Conservation (phyloP, 148 eudicot genomes). For the Persicaria maculosa region DNA sequence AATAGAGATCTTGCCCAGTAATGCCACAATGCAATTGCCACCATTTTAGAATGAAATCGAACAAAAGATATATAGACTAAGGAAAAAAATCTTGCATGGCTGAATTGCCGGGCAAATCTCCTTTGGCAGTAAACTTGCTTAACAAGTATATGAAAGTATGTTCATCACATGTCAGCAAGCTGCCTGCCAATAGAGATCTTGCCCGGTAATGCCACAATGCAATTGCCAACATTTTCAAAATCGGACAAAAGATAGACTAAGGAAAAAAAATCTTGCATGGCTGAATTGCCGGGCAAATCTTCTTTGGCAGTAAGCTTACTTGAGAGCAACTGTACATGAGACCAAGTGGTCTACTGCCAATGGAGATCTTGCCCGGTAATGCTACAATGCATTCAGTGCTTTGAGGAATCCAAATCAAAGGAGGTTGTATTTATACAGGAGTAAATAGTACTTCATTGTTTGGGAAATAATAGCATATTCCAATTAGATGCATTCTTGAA, state of each 20-base stretch:
- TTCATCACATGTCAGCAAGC: neutral
- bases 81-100: too few species aligned
- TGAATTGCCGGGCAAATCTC: too few species aligned
- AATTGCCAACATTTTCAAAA: neutral
- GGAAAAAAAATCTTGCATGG: neutral
- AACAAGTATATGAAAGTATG: neutral
- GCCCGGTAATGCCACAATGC: slow-evolving; percentile 25
- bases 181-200: slow-evolving; percentile 20
- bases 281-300: slow-evolving; percentile 12
- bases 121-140: neutral
- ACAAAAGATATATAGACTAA: neutral
- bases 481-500: slow-evolving; percentile 3
- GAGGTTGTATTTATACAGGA: neutral
- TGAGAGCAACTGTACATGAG: neutral
- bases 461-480: slow-evolving; percentile 2
- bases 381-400: slow-evolving; percentile 12
- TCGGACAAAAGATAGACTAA: neutral
- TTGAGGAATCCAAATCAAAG: neutral
- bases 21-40: slow-evolving; percentile 16
- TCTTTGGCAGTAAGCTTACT: slow-evolving; percentile 10
- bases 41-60: neutral
- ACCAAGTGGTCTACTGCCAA: slow-evolving; percentile 18
- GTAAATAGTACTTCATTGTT: neutral
- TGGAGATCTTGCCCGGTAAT: slow-evolving; percentile 26
- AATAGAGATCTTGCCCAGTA: slow-evolving; percentile 17